These are phyloP conservation scores for Mangifera indica DNA, from an alignment of 345 rosid species.

Conservation along the genomic window DNA sequence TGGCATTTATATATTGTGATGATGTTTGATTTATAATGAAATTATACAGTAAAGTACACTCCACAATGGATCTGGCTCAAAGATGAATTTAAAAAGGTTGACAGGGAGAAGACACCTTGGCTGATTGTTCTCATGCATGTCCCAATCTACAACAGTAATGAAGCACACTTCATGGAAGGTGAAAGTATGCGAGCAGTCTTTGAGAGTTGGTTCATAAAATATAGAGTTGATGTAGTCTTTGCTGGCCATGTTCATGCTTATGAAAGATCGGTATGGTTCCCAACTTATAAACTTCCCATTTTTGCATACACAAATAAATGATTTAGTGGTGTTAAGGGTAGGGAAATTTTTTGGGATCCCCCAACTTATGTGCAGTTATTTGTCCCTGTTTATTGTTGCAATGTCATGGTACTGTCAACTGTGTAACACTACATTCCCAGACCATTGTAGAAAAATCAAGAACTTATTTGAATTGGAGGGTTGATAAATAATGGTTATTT, in stretches of 20 bases:
- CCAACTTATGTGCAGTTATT: neutral
- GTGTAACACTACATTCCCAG: neutral
- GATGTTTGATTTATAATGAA: constrained; percentile 15
- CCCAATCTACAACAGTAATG: constrained; percentile 82
- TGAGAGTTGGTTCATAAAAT: constrained; percentile 65
- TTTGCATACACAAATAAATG: neutral
- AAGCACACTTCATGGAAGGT: constrained; percentile 91
- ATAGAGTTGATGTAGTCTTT: constrained; percentile 79
- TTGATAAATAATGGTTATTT: neutral
- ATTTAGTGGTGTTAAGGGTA: neutral
- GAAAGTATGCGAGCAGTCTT: constrained; percentile 87
- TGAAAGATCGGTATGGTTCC: constrained; percentile 85
- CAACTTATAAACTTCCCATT: neutral
- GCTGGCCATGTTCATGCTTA: constrained; percentile 99
- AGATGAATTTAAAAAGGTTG: constrained; percentile 69
- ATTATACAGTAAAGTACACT: constrained; percentile 73
- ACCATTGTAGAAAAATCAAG: too few species aligned
- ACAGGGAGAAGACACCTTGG: constrained; percentile 96
- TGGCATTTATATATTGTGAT: constrained; percentile 5
- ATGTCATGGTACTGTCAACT: neutral
- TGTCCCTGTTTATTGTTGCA: neutral
- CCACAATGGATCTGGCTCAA: constrained; percentile 83
- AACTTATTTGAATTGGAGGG: neutral
- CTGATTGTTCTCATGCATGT: constrained; percentile 89
- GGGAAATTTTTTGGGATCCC: constrained; percentile 1